Evolutionary conservation across 2,329 filamentous ascomycete genomes (phyloP).

Genomic region (Colletotrichum caudatum): DNA sequence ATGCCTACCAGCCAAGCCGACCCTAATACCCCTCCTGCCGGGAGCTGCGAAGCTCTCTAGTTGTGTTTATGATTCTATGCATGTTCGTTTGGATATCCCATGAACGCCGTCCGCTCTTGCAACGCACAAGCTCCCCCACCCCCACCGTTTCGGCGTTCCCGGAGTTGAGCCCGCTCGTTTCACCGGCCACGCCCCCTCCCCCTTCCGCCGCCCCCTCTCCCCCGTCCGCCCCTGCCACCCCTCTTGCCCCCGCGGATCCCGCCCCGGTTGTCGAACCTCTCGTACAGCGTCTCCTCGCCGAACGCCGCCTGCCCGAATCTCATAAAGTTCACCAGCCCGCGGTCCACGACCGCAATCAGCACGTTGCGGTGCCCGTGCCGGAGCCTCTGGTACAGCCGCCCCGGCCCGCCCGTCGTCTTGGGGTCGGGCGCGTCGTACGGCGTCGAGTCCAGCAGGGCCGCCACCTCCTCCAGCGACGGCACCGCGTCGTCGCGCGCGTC

Average conservation of each 20-base stretch:
- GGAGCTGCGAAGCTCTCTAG: not conserved
- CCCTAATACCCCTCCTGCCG: not conserved
- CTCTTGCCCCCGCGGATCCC: slow-evolving; percentile 54
- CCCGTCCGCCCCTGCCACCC: slow-evolving; percentile 57
- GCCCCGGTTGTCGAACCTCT: slow-evolving; percentile 60
- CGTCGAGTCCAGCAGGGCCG: slow-evolving; percentile 77
- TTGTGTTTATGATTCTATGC: not conserved
- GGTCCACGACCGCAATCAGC: slow-evolving; percentile 87
- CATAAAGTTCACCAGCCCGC: slow-evolving; percentile 90
- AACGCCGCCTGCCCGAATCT: slow-evolving; percentile 85
- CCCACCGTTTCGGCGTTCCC: not conserved
- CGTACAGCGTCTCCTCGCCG: slow-evolving; percentile 78
- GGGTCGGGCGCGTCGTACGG: slow-evolving; percentile 73
- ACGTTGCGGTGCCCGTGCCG: slow-evolving; percentile 89
- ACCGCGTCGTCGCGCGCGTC: slow-evolving; percentile 78
- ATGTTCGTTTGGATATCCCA: slow-evolving; percentile 26
- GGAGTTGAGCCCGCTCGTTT: not conserved
- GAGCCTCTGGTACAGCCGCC: slow-evolving; percentile 77
- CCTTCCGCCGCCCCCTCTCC: slow-evolving; percentile 55
- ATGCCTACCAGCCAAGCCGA: not conserved
- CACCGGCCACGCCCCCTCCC: slow-evolving; percentile 49
- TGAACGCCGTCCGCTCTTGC: not conserved
- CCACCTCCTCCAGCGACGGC: slow-evolving; percentile 79
- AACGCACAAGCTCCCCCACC: not conserved
- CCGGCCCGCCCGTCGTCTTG: slow-evolving; percentile 54